These are phyloP conservation scores for Letharia lupina DNA, from an alignment of 495 filamentous ascomycete species.

Conservation along the genomic window DNA sequence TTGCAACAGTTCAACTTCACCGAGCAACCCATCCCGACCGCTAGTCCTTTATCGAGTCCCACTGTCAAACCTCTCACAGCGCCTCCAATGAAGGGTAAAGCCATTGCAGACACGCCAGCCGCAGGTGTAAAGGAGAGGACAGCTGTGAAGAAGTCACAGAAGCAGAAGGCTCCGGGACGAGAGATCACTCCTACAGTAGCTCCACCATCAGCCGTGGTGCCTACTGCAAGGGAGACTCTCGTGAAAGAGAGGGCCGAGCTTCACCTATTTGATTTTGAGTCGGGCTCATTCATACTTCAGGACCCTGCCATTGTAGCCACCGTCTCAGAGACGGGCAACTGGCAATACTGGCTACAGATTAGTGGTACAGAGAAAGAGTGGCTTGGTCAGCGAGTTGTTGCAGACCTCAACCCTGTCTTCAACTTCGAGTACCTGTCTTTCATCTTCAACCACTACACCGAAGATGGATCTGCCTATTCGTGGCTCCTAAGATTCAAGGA, in stretches of 20 bases:
- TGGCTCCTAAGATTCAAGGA: constrained; percentile 93
- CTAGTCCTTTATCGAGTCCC: constrained; percentile 68
- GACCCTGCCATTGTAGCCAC: constrained; percentile 64
- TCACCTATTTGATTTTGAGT: constrained; percentile 85
- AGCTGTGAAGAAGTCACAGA: constrained; percentile 29
- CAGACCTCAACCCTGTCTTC: constrained; percentile 96
- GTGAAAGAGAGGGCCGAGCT: constrained; percentile 71
- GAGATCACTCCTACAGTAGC: constrained; percentile 39
- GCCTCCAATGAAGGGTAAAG: constrained; percentile 25
- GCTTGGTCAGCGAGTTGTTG: constrained; percentile 76
- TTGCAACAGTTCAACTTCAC: constrained; percentile 73
- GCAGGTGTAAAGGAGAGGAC: constrained; percentile 38
- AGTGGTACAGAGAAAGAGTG: constrained; percentile 68
- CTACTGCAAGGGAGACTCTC: constrained; percentile 64
- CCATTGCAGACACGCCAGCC: constrained; percentile 32
- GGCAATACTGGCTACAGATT: constrained; percentile 96
- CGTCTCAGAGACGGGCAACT: constrained; percentile 79
- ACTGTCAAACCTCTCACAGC: constrained; percentile 37
- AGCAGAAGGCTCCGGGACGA: constrained; percentile 30
- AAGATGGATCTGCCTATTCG: constrained; percentile 84
- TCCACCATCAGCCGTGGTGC: constrained; percentile 54
- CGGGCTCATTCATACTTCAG: constrained; percentile 74
- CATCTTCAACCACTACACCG: constrained; percentile 93
- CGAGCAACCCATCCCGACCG: constrained; percentile 68
- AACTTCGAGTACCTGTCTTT: constrained; percentile 97